Conservation (phyloP, 2,329 filamentous ascomycete species). For the Elsinoe arachidis region DNA sequence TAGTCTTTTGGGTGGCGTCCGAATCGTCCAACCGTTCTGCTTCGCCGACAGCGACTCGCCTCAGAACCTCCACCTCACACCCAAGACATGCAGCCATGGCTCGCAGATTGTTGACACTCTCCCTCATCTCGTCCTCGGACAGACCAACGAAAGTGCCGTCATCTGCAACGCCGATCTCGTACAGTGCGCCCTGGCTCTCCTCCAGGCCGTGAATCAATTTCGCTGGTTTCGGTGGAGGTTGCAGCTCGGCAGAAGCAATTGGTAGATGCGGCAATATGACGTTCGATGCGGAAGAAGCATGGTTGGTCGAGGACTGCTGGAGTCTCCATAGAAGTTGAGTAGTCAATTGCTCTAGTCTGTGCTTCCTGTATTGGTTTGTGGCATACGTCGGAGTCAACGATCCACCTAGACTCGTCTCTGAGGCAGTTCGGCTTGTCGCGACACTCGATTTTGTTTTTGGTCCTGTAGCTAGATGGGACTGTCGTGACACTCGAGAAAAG, state of each 20-base stretch:
- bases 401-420: slow-evolving; percentile 27
- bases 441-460: slow-evolving; percentile 9
- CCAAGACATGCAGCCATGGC: slow-evolving; percentile 91
- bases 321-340: slow-evolving; percentile 92
- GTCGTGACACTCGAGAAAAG: slow-evolving; percentile 44
- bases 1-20: slow-evolving; percentile 16
- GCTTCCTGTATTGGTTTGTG: slow-evolving; percentile 64
- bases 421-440: slow-evolving; percentile 23
- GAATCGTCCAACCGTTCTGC: slow-evolving; percentile 60
- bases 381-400: slow-evolving; percentile 35
- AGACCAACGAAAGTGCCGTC: slow-evolving; percentile 86
- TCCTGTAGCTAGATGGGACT: not conserved
- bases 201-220: slow-evolving; percentile 66
- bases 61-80: slow-evolving; percentile 71
- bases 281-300: slow-evolving; percentile 68
- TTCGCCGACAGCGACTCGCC: slow-evolving; percentile 74
- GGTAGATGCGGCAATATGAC: slow-evolving; percentile 68
- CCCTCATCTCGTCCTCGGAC: slow-evolving; percentile 81
- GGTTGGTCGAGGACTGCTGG: slow-evolving; percentile 88
- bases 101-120: slow-evolving; percentile 75
- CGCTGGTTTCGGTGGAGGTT: slow-evolving; percentile 43
- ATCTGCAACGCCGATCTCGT: slow-evolving; percentile 93
- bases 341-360: slow-evolving; percentile 80
- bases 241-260: slow-evolving; percentile 54
- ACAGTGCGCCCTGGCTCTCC: slow-evolving; percentile 84